Conservation (phyloP, 208 protist genomes). For the Trypanosoma cruzi region DNA sequence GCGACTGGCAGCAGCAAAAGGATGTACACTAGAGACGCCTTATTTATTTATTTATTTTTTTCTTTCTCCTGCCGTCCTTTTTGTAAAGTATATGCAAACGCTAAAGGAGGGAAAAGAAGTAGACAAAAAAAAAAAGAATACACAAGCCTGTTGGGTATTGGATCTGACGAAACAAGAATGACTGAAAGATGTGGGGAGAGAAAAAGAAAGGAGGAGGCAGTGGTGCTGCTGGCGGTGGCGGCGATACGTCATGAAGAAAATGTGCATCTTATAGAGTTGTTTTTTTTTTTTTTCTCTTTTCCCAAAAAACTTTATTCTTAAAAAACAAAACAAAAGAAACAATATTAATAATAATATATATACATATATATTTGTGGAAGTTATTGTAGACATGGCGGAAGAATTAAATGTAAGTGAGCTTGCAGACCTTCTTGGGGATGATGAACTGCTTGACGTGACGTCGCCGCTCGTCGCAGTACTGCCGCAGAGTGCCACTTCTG, state of each 20-base stretch:
- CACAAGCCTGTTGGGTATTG: no score
- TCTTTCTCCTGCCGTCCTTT: background rate
- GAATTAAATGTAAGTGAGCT: slow-evolving; percentile 78
- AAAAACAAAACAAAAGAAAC: no score
- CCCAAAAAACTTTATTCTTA: no score
- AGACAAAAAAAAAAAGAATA: no score
- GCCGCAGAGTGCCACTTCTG: background rate
- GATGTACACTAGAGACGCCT: background rate
- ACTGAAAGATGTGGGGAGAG: background rate
- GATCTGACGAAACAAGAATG: background rate
- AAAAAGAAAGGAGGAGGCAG: no score
- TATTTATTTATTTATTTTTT: background rate
- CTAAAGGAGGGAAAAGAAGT: background rate
- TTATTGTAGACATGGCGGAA: slow-evolving; percentile 44
- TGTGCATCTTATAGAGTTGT: no score
- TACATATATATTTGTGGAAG: slow-evolving; percentile 27
- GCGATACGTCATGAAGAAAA: no score
- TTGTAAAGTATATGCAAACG: background rate
- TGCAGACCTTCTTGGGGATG: slow-evolving; percentile 50
- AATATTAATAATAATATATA: background rate
- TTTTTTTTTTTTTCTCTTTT: no score
- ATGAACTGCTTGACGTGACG: slow-evolving; percentile 19
- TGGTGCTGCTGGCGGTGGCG: no score
- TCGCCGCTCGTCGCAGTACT: background rate
- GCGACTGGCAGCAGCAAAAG: background rate